Percentiles rank a stretch among this genome's conserved stretches.
Evolutionary conservation across 2,329 filamentous ascomycete genomes (phyloP).

Genomic region (Aureobasidium sp.): DNA sequence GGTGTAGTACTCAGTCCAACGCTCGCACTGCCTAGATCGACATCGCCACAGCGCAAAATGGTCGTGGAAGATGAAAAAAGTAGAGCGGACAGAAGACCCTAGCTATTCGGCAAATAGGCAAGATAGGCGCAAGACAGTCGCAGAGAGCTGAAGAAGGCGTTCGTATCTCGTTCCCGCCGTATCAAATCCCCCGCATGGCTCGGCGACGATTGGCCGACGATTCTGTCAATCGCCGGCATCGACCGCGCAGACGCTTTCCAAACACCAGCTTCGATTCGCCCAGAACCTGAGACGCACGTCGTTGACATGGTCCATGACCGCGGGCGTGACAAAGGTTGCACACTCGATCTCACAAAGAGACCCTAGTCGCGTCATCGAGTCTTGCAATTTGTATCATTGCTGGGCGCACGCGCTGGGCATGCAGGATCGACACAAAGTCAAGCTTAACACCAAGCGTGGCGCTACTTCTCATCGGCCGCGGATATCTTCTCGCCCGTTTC

Average conservation of each 20-base stretch:
- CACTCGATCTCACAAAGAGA: not conserved
- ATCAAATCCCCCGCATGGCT: not conserved
- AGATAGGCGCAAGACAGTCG: not conserved
- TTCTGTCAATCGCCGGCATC: not conserved
- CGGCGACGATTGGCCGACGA: not conserved
- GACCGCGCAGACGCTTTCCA: not conserved
- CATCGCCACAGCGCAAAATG: not conserved
- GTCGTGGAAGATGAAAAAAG: not conserved
- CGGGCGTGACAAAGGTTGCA: constrained; percentile 1
- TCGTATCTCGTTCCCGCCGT: constrained; percentile 11
- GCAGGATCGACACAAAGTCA: constrained; percentile 11
- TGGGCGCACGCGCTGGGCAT: constrained; percentile 12
- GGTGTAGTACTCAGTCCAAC: not conserved
- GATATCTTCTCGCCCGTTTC: constrained; percentile 9
- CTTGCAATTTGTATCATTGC: not conserved
- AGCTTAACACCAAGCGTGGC: constrained; percentile 11
- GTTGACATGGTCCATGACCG: not conserved
- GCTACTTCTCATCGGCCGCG: constrained; percentile 1
- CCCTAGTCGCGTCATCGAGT: constrained; percentile 8
- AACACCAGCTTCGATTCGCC: not conserved
- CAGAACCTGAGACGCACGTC: not conserved
- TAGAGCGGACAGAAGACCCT: not conserved
- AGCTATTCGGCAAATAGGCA: not conserved
- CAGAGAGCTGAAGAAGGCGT: not conserved
- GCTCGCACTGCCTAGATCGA: not conserved